A percentile compares a stretch with the other conserved stretches of the same genome.
phyloP scores from a whole-genome alignment of 129 eudicot species.

The Artemisia annua region DNA sequence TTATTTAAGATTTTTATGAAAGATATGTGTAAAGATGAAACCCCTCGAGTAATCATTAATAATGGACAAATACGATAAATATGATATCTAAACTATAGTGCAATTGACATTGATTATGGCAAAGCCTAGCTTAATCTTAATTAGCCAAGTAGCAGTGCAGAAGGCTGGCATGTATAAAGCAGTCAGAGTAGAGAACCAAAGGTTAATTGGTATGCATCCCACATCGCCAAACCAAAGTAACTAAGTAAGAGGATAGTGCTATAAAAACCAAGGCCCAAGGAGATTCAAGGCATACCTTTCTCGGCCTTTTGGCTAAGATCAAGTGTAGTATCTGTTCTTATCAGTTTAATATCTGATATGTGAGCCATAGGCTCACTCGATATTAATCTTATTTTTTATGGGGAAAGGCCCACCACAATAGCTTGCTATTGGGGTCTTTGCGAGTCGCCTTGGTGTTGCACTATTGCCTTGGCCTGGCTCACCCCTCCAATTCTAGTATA shows the following conservation, averaged over 20 bases:
- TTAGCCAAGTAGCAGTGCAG: too few relatives aligned
- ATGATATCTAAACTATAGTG: too few relatives aligned
- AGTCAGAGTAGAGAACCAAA: too few relatives aligned
- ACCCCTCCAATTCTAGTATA: constrained; percentile 15
- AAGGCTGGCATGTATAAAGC: too few relatives aligned
- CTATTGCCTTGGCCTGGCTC: constrained; percentile 2
- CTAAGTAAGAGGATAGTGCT: not conserved
- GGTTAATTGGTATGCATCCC: too few relatives aligned
- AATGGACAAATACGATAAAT: too few relatives aligned
- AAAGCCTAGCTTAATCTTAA: too few relatives aligned
- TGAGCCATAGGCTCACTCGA: constrained; percentile 9
- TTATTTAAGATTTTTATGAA: too few relatives aligned
- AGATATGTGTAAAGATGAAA: too few relatives aligned
- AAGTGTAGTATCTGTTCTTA: constrained; percentile 2
- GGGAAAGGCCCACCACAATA: constrained; percentile 1
- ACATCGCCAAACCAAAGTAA: too few relatives aligned
- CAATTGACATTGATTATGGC: too few relatives aligned
- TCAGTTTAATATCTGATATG: constrained; percentile 27
- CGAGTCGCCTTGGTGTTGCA: constrained; percentile 15
- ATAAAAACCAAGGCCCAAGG: not conserved
- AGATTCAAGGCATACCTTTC: not conserved
- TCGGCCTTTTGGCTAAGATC: constrained; percentile 5
- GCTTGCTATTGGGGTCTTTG: constrained; percentile 14
- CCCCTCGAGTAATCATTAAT: too few relatives aligned
- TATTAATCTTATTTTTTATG: constrained; percentile 21